Base-by-base conservation (phyloP, 768 basidiomycete genomes). In the Termitomyces titanicus region DNA sequence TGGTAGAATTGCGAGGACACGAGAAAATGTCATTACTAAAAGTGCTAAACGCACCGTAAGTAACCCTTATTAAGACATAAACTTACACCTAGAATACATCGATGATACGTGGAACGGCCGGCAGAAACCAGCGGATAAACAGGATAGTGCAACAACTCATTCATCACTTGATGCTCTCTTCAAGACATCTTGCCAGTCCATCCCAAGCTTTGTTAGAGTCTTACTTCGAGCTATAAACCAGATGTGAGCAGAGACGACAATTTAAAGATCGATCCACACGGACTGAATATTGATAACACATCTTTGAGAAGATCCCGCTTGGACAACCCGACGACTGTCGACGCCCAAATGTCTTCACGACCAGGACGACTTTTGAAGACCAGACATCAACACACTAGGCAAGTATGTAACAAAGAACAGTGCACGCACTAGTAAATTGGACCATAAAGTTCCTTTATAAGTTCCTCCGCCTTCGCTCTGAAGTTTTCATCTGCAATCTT, bases 401-500 rank as follows among this genome's bases (percentile, higher is more conserved):
- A 11, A 5, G 2, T 29, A 12, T 39, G 20, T 39, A 55, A 56
- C 35, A 49, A 35, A 39, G n/a, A n/a, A 7, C 1, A 24, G 35
- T n/a, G 80, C 17, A 57, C 89, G 55, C 65, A 95, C 95, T 86
- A 89, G 71, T 92, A 96, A 37, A 94, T 74, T 0, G 94, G 95
- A 15, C 95, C 94, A 62, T 89, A 85, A 50, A 98, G 76, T 59
- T 98, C 97, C 69, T 82, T 88, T 47, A 96, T 81, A 53, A 99
- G 70, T 68, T 98, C 96, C 68, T 97, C 95, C 17, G 85, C 94
- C 68, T 95, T 94, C 35, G 76, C 88, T 57, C 82, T 76, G 68
- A 93, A 94, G 0, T 89, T 94, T 67, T 96, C 94, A 59, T 97
- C 92, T 34, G 89, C 92, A 39, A 98, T 75, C 72, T 83, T 86